Conservation (phyloP, 129 eudicot genomes). For the Helichrysum umbraculigerum region DNA sequence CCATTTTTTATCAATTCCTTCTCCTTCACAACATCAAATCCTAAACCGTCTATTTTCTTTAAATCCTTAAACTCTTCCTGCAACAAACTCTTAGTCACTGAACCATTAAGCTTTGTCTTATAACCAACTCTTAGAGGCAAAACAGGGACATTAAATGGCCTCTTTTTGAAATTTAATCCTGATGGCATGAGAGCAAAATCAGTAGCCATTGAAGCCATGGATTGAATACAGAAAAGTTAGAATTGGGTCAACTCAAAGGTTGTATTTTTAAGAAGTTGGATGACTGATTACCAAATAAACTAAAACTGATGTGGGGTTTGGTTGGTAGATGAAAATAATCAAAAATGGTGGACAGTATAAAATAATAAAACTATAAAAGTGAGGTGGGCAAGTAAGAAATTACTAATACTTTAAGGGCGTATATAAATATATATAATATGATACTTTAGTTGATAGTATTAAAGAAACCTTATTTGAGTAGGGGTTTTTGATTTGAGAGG, state of each 20-base stretch:
- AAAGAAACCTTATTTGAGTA: slow-evolving; percentile 7
- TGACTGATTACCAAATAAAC: slow-evolving; percentile 1
- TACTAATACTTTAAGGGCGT: slow-evolving; percentile 17
- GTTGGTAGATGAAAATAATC: neutral
- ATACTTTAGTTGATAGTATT: neutral
- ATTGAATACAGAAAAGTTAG: neutral
- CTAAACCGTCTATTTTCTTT: slow-evolving; percentile 29
- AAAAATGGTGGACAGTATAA: slow-evolving; percentile 24
- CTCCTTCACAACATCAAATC: slow-evolving; percentile 58
- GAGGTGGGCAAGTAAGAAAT: neutral
- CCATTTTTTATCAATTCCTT: slow-evolving; percentile 64
- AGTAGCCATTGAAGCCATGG: slow-evolving; percentile 29
- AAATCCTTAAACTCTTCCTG: slow-evolving; percentile 42
- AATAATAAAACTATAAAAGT: neutral
- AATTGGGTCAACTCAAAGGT: slow-evolving; percentile 5
- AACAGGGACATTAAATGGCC: slow-evolving; percentile 33
- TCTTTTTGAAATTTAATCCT: slow-evolving; percentile 11
- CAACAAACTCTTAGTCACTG: slow-evolving; percentile 30
- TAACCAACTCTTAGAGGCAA: slow-evolving; percentile 14
- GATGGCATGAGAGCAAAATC: slow-evolving; percentile 29
- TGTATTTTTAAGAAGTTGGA: slow-evolving; percentile 7
- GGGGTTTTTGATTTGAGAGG: neutral
- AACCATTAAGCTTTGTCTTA: slow-evolving; percentile 14
- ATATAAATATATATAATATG: neutral
- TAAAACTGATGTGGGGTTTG: slow-evolving; percentile 13